Conservation (phyloP, 768 basidiomycete genomes). For the Agrocybe chaxingu region DNA sequence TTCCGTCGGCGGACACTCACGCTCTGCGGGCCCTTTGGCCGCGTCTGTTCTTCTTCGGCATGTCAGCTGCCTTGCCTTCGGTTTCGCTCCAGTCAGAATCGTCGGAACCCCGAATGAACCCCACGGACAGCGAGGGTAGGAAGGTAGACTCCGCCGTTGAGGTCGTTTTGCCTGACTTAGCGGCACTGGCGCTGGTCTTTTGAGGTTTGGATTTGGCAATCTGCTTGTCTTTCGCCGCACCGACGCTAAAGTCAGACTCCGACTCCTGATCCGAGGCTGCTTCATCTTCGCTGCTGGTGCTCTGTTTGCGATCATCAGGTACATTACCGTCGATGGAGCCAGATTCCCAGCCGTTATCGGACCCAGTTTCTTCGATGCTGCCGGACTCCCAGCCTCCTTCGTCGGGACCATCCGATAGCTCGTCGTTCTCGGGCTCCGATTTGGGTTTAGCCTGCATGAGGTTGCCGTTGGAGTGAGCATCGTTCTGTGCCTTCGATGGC, state of each 20-base stretch:
- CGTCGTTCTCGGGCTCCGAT: constrained; percentile 1
- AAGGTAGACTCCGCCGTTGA: constrained; percentile 41
- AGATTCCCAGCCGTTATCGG: constrained; percentile 51
- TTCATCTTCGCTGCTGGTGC: constrained; percentile 4
- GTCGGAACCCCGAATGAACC: constrained; percentile 77
- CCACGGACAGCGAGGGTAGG: constrained; percentile 84
- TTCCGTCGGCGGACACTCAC: constrained; percentile 50
- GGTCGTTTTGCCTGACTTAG: constrained; percentile 6
- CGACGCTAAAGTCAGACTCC: constrained; percentile 19
- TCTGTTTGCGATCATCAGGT: too few species aligned
- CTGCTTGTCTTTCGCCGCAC: constrained; percentile 29
- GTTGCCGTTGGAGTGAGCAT: constrained; percentile 3
- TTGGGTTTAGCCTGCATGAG: constrained; percentile 11
- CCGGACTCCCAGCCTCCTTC: constrained; percentile 37
- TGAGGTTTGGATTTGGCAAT: constrained; percentile 17
- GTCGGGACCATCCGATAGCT: constrained; percentile 20
- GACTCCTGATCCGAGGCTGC: constrained; percentile 10
- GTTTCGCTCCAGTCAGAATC: constrained; percentile 75
- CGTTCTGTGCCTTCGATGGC: constrained; percentile 24
- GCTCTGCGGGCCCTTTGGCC: constrained; percentile 93
- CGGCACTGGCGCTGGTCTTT: constrained; percentile 10
- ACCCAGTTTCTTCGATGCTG: constrained; percentile 24
- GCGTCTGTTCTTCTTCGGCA: constrained; percentile 78
- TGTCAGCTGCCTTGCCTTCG: constrained; percentile 52
- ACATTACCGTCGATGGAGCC: constrained; percentile 36